Base-by-base conservation (phyloP, 176 grass and related monocot genomes). In the Musa troglodytarum region DNA sequence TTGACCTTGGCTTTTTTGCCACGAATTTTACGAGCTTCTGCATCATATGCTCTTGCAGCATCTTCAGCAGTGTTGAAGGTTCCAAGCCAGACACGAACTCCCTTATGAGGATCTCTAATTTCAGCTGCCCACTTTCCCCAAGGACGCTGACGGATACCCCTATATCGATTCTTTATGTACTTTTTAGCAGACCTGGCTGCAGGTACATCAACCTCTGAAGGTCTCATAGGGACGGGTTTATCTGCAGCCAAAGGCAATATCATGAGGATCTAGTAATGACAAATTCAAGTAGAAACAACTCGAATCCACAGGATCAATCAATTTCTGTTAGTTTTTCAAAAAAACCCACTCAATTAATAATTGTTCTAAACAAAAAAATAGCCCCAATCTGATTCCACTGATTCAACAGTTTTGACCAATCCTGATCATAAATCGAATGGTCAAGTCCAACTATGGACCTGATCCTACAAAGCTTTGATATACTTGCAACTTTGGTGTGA, bases 71-170 rank as follows among this genome's bases (percentile, higher is more conserved):
- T 62, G 57, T 62, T 62, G 57, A 19, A 62, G 13, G 57, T 62
- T 62, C 57, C 57, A 17, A 62, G 57, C 57, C 57, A 62, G 17
- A 62, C 57, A 5, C 57, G 57, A 62, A 62, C 57, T 19, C 57
- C 57, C 57, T 62, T 62, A n/a, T 17, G 14, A 21, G 57, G 57
- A n/a, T 62, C 57, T 62, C 57, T 62, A n/a, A 62, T 62, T 62
- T 62, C 57, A 62, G 57, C 57, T 62, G 57, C 57, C 57, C 57
- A 62, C 57, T 62, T 62, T 3, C 57, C 57, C 57, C 57, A 62
- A 1, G 57, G 57, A n/a, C 57, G 57, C 17, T 9, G 17, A n/a
- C 57, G 57, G 57, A 62, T 62, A 19, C 57, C 57, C 20, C 57
- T 62, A n/a, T 19, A 62, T 17, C 21, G 57, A 62, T 62, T 62